phyloP scores from a whole-genome alignment of 768 basidiomycete genomes.

The Nidula microcarpa region DNA sequence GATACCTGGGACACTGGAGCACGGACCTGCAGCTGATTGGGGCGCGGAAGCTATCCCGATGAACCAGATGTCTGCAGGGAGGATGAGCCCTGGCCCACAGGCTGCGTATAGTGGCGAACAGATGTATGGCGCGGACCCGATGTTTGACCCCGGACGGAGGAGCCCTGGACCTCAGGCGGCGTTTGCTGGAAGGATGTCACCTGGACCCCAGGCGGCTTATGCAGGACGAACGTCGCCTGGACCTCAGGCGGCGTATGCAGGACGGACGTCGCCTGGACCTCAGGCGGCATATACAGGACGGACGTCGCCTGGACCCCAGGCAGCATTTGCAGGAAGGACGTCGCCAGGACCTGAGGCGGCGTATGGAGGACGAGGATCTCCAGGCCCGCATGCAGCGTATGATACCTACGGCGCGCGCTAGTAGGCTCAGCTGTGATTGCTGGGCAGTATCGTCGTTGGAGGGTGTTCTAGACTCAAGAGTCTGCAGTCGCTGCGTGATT shows the following conservation, averaged over 20 bases:
- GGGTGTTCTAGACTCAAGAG: too few species aligned
- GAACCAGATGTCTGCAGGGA: conserved; percentile 52
- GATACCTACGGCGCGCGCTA: conserved; percentile 12
- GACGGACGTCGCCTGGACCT: conserved; percentile 27
- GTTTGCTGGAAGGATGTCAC: conserved; percentile 26
- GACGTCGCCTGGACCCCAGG: conserved; percentile 33
- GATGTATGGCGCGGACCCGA: conserved; percentile 14
- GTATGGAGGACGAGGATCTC: conserved; percentile 26
- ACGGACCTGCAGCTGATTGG: conserved; percentile 36
- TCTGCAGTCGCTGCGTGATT: too few species aligned
- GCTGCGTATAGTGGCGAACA: conserved; percentile 19
- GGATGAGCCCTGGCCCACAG: conserved; percentile 35
- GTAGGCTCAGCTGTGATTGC: conserved; percentile 12
- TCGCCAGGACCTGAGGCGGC: conserved; percentile 22
- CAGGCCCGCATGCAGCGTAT: conserved; percentile 28
- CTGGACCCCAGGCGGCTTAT: conserved; percentile 29
- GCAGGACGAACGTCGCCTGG: conserved; percentile 14
- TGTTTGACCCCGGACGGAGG: conserved; percentile 24
- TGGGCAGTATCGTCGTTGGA: too few species aligned
- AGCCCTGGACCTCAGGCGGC: conserved; percentile 23
- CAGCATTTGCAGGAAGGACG: conserved; percentile 29
- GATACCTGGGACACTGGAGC: conserved; percentile 61
- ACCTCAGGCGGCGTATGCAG: conserved; percentile 23
- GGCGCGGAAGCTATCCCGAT: conserved; percentile 67
- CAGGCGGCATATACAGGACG: conserved; percentile 25